Conservation (phyloP, 2,329 filamentous ascomycete species). For the Anthostomella pinea region DNA sequence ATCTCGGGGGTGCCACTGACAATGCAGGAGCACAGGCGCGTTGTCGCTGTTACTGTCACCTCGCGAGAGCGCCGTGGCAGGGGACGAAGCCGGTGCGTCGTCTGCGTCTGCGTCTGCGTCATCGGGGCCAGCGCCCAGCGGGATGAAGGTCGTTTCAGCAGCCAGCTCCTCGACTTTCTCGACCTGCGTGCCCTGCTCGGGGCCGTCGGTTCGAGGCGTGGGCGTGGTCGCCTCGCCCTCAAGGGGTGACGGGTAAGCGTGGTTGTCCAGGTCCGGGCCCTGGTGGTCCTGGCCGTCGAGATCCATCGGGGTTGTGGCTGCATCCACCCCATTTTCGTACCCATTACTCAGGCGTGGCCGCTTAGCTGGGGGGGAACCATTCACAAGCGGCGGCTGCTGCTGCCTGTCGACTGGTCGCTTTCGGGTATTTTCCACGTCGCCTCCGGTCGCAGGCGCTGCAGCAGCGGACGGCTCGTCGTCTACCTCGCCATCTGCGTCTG, state of each 20-base stretch:
- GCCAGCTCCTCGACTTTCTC: slow-evolving; percentile 62
- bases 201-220: slow-evolving; percentile 55
- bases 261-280: slow-evolving; percentile 42
- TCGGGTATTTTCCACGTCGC: slow-evolving; percentile 44
- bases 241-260: slow-evolving; percentile 64
- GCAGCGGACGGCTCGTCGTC: slow-evolving; percentile 29
- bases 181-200: slow-evolving; percentile 62
- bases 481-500: slow-evolving; percentile 34
- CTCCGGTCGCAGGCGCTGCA: slow-evolving; percentile 30
- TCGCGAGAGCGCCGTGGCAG: slow-evolving; percentile 31
- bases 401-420: slow-evolving; percentile 48
- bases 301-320: slow-evolving; percentile 58
- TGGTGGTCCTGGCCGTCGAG: slow-evolving; percentile 48
- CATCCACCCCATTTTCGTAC: slow-evolving; percentile 54
- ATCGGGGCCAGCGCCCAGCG: slow-evolving; percentile 40
- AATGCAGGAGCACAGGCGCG: slow-evolving; percentile 62
- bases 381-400: slow-evolving; percentile 44
- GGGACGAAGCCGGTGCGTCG: slow-evolving; percentile 31
- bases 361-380: slow-evolving; percentile 59
- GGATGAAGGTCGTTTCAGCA: slow-evolving; percentile 59
- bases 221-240: slow-evolving; percentile 56
- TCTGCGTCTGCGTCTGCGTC: slow-evolving; percentile 20
- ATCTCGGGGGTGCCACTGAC: slow-evolving; percentile 66
- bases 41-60: slow-evolving; percentile 41
- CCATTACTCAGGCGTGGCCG: slow-evolving; percentile 60